Conservation (phyloP, 352 stramenopile species). For the Phytophthora palmivora region DNA sequence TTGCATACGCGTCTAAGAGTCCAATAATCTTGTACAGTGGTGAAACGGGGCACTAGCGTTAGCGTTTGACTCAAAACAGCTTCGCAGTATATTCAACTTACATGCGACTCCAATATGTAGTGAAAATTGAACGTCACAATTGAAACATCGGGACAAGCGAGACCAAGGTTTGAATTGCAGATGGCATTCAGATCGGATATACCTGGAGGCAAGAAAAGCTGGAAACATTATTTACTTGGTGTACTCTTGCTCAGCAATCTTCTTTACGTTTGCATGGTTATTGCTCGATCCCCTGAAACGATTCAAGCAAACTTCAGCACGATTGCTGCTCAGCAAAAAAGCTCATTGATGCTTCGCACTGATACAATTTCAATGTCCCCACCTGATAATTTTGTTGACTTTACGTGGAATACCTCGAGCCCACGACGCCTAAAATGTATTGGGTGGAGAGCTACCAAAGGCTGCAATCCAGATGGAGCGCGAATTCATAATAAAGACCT, state of each 20-base stretch:
- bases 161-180: too few relatives aligned
- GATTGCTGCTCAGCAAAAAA: not conserved
- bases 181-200: not conserved
- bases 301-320: conserved; percentile 1
- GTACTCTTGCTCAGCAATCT: conserved; percentile 9
- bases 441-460: conserved; percentile 58
- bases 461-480: conserved; percentile 48
- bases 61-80: conserved; percentile 6
- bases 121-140: not conserved
- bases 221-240: conserved; percentile 15
- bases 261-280: conserved; percentile 12
- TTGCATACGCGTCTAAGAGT: conserved; percentile 1
- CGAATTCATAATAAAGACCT: conserved; percentile 50
- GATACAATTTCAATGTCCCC: not conserved
- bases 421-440: conserved; percentile 48
- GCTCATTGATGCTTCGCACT: not conserved
- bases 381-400: not conserved
- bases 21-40: not conserved
- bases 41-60: not conserved
- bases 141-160: too few relatives aligned
- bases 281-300: conserved; percentile 6
- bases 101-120: too few relatives aligned
- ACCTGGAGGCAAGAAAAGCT: not conserved
- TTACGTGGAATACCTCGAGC: not conserved
- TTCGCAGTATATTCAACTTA: too few relatives aligned